These are phyloP conservation scores for Pseudodiploospora longispora DNA, from an alignment of 2,329 filamentous ascomycete genomes.

Conservation along the genomic window DNA sequence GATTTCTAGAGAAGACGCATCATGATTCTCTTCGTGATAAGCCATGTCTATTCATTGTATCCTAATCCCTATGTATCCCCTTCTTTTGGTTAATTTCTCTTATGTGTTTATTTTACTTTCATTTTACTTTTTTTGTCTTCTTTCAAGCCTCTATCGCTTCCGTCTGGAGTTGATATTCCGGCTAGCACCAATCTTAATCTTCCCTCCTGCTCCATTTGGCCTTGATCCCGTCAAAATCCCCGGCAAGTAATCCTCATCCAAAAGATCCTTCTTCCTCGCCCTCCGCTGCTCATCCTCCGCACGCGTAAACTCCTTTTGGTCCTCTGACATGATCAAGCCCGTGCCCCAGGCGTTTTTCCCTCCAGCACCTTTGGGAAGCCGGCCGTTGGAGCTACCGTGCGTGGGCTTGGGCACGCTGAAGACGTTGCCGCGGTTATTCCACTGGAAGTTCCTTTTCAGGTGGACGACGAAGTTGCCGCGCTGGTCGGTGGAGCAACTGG, in stretches of 20 bases:
- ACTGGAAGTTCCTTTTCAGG: conserved; percentile 91
- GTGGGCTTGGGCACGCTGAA: conserved; percentile 90
- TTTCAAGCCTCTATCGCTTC: conserved; percentile 32
- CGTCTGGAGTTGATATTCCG: conserved; percentile 77
- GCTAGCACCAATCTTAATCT: conserved; percentile 75
- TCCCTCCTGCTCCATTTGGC: conserved; percentile 48
- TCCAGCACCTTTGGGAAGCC: conserved; percentile 58
- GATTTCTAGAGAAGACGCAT: no score
- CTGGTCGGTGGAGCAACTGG: conserved; percentile 75
- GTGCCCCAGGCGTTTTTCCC: conserved; percentile 84
- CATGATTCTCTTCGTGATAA: no score
- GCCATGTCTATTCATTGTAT: neutral
- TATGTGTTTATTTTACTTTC: no score
- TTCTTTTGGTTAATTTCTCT: no score
- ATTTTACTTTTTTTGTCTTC: no score
- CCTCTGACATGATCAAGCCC: conserved; percentile 78
- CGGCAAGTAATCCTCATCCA: conserved; percentile 93
- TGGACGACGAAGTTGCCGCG: conserved; percentile 77
- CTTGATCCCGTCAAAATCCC: conserved; percentile 76
- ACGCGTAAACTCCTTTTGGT: conserved; percentile 84
- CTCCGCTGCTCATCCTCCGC: conserved; percentile 57
- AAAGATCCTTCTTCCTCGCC: conserved; percentile 67
- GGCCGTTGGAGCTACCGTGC: conserved; percentile 72
- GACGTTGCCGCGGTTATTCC: conserved; percentile 86
- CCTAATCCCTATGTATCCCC: neutral